phyloP scores from a whole-genome alignment of 2,329 filamentous ascomycete genomes.

The Fonsecaea multimorphosa region DNA sequence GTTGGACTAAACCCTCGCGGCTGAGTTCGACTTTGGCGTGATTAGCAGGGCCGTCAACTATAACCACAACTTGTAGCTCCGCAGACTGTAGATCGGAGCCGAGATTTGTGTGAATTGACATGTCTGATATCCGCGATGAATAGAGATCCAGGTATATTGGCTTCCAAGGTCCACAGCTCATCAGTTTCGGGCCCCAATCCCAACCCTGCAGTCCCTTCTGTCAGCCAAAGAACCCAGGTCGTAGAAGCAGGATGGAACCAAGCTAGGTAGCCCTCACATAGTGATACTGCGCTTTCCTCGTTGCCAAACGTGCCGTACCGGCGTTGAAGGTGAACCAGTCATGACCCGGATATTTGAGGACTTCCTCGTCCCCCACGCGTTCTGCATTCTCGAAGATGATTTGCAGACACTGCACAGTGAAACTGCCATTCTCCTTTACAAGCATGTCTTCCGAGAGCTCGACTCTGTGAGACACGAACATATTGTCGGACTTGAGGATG shows the following conservation, averaged over 20 bases:
- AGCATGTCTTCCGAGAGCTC: constrained; percentile 47
- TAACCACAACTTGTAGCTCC: constrained; percentile 1
- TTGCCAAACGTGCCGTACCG: constrained; percentile 5
- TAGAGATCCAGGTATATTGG: constrained; percentile 64
- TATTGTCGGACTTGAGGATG: constrained; percentile 75
- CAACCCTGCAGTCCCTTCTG: constrained; percentile 59
- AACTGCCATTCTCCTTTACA: not conserved
- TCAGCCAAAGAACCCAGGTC: not conserved
- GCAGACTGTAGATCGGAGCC: constrained; percentile 1
- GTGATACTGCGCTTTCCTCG: constrained; percentile 67
- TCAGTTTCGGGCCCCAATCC: constrained; percentile 71
- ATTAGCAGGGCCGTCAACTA: not conserved
- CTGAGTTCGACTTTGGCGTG: not conserved
- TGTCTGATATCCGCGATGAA: constrained; percentile 4
- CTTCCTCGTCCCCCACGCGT: constrained; percentile 51
- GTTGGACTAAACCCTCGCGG: not conserved
- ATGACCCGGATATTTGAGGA: constrained; percentile 20
- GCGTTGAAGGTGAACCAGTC: constrained; percentile 29
- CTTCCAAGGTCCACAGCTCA: constrained; percentile 70
- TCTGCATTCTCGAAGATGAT: constrained; percentile 57
- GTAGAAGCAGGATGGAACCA: not conserved
- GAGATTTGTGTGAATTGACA: not conserved
- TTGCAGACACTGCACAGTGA: constrained; percentile 49
- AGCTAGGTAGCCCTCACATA: constrained; percentile 42
- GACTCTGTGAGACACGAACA: constrained; percentile 75